Percentiles rank a stretch among this genome's conserved stretches.
phyloP scores from a whole-genome alignment of 805 yeast genomes.

The Yarrowia keelungensis region DNA sequence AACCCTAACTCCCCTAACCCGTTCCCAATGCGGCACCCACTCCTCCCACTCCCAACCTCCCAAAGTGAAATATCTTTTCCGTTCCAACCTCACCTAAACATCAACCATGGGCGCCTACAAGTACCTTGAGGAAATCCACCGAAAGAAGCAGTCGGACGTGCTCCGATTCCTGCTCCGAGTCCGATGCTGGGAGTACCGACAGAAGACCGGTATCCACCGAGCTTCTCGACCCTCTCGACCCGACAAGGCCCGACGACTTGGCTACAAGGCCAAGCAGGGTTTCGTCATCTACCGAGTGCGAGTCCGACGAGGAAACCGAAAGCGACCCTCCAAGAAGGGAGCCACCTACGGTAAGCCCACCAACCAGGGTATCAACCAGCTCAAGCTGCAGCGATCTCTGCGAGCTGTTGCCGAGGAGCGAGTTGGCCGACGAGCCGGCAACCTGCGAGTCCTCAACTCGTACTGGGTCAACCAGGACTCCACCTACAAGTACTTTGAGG shows the following conservation, averaged over 20 bases:
- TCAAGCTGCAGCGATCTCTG: slow-evolving; percentile 98
- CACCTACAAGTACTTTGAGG: slow-evolving; percentile 99
- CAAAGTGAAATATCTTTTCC: slow-evolving; percentile 9
- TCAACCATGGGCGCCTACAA: slow-evolving; percentile 95
- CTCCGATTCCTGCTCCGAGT: slow-evolving; percentile 98
- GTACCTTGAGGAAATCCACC: slow-evolving; percentile 97
- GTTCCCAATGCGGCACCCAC: neutral
- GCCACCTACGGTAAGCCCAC: slow-evolving; percentile 99
- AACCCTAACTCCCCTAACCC: slow-evolving; percentile 34
- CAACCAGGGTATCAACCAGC: slow-evolving; percentile 99
- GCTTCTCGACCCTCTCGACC: slow-evolving; percentile 99
- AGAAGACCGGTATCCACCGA: slow-evolving; percentile 97
- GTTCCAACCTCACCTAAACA: neutral
- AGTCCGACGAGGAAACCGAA: slow-evolving; percentile 99
- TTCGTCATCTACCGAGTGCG: slow-evolving; percentile 98
- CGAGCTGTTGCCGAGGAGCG: slow-evolving; percentile 99
- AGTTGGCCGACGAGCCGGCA: slow-evolving; percentile 98
- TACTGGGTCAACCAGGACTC: slow-evolving; percentile 99
- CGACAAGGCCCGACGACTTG: slow-evolving; percentile 99
- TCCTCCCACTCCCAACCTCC: slow-evolving; percentile 3
- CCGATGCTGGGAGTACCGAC: slow-evolving; percentile 99
- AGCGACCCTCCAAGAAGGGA: slow-evolving; percentile 99
- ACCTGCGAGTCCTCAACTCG: slow-evolving; percentile 99
- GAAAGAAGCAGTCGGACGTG: slow-evolving; percentile 99
- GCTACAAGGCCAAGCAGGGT: slow-evolving; percentile 99